A percentile compares a stretch with the other conserved stretches of the same genome.
Evolutionary conservation across 768 basidiomycete species (phyloP).

Genomic region (Mycena albidolilacea): DNA sequence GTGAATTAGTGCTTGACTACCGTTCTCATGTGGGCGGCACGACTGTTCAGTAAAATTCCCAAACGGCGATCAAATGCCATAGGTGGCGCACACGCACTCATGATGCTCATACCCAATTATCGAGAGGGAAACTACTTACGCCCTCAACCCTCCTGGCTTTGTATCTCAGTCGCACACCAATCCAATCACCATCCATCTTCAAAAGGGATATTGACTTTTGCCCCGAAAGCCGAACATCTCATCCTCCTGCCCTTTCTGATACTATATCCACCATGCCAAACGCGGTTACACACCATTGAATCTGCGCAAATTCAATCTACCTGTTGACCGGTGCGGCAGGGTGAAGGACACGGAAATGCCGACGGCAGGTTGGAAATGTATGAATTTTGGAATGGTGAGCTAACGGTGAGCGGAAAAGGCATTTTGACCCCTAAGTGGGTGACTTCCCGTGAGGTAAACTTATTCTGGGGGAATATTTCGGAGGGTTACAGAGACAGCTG

Average conservation of each 20-base stretch:
- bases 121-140: slow-evolving; percentile 5
- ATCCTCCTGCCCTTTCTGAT: not conserved
- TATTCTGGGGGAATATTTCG: too few species aligned
- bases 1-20: not conserved
- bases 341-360: not conserved
- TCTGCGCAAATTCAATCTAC: too few species aligned
- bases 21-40: slow-evolving; percentile 3
- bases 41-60: not conserved
- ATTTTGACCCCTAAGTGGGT: not conserved
- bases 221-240: slow-evolving; percentile 1
- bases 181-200: not conserved
- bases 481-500: too few species aligned
- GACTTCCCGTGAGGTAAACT: too few species aligned
- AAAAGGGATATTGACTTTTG: not conserved
- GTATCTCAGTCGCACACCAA: not conserved
- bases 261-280: too few species aligned
- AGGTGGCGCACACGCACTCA: not conserved
- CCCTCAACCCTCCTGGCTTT: not conserved
- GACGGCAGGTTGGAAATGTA: not conserved
- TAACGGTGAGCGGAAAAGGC: slow-evolving; percentile 3
- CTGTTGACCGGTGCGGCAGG: too few species aligned
- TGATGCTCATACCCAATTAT: slow-evolving; percentile 6
- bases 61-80: slow-evolving; percentile 3
- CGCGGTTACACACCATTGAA: too few species aligned
- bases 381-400: slow-evolving; percentile 2